A percentile compares a stretch with the other conserved stretches of the same genome.
These are phyloP conservation scores for Begonia loranthoides DNA, from an alignment of 306 rosid species.

Conservation along the genomic window DNA sequence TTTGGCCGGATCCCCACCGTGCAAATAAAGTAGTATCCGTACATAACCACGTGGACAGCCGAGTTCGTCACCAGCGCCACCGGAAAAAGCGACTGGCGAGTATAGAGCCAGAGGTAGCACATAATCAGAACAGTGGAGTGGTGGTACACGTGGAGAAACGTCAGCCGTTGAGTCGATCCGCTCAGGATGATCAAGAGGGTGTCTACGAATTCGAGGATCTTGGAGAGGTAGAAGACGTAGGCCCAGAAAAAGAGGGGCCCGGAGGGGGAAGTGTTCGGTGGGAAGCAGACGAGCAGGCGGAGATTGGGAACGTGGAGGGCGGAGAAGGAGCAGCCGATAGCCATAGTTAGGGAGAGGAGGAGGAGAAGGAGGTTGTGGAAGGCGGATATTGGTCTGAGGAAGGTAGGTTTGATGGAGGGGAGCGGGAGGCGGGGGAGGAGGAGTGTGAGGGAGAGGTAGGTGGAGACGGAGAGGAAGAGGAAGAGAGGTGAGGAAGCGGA, in stretches of 20 bases:
- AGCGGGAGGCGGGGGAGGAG: slow-evolving; percentile 27
- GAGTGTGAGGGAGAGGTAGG: slow-evolving; percentile 44
- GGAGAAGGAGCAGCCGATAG: slow-evolving; percentile 39
- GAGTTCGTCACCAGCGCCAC: slow-evolving; percentile 64
- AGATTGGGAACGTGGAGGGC: slow-evolving; percentile 26
- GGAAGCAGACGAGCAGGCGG: slow-evolving; percentile 45
- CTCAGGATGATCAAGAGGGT: slow-evolving; percentile 57
- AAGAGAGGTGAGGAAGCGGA: slow-evolving; percentile 32
- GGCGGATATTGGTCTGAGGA: slow-evolving; percentile 38
- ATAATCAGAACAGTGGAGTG: slow-evolving; percentile 67
- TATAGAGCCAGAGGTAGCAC: slow-evolving; percentile 64
- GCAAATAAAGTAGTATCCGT: slow-evolving; percentile 55
- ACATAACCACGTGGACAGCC: slow-evolving; percentile 73
- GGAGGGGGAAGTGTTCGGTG: slow-evolving; percentile 26
- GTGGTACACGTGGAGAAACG: slow-evolving; percentile 93
- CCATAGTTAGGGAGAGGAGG: slow-evolving; percentile 51
- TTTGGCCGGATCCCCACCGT: slow-evolving; percentile 41
- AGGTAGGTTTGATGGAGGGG: slow-evolving; percentile 12
- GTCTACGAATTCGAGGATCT: slow-evolving; percentile 57
- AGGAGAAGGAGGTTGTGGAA: slow-evolving; percentile 56
- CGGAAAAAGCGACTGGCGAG: slow-evolving; percentile 69
- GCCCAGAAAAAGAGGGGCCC: slow-evolving; percentile 98
- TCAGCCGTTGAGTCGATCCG: slow-evolving; percentile 41
- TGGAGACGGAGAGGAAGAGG: slow-evolving; percentile 21
- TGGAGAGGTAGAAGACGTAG: slow-evolving; percentile 82